A percentile compares a stretch with the other conserved stretches of the same genome.
These are phyloP conservation scores for Plasmodium malariae DNA, from an alignment of 169 alveolate species.

Conservation along the genomic window DNA sequence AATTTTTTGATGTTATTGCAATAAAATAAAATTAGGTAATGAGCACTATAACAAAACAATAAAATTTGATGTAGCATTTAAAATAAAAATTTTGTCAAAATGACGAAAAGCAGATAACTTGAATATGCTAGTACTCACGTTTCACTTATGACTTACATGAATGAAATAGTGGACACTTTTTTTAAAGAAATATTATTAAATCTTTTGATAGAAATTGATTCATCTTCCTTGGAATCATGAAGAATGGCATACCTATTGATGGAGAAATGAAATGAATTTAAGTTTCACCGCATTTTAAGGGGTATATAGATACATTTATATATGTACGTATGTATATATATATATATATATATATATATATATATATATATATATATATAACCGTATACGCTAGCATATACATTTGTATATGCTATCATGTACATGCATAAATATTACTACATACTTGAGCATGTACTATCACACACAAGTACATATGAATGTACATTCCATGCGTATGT, in stretches of 20 bases:
- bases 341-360: conserved; percentile 3
- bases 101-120: too few species aligned
- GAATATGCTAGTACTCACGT: too few species aligned
- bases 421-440: too few species aligned
- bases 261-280: neutral
- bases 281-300: neutral
- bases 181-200: conserved; percentile 15
- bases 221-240: conserved; percentile 41
- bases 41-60: too few species aligned
- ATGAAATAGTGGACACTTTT: conserved; percentile 38
- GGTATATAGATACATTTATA: too few species aligned
- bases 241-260: conserved; percentile 48
- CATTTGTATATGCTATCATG: too few species aligned
- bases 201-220: conserved; percentile 58
- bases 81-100: neutral
- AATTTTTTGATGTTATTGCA: too few species aligned
- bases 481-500: too few species aligned
- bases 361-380: neutral
- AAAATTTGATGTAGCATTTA: too few species aligned
- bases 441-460: too few species aligned
- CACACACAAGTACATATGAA: too few species aligned
- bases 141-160: conserved; percentile 47
- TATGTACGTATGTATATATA: too few species aligned
- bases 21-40: neutral
- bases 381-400: neutral